A percentile compares a stretch with the other conserved stretches of the same genome.
Evolutionary conservation across 2,329 filamentous ascomycete genomes (phyloP).

Genomic region (Penicillium brasilianum): DNA sequence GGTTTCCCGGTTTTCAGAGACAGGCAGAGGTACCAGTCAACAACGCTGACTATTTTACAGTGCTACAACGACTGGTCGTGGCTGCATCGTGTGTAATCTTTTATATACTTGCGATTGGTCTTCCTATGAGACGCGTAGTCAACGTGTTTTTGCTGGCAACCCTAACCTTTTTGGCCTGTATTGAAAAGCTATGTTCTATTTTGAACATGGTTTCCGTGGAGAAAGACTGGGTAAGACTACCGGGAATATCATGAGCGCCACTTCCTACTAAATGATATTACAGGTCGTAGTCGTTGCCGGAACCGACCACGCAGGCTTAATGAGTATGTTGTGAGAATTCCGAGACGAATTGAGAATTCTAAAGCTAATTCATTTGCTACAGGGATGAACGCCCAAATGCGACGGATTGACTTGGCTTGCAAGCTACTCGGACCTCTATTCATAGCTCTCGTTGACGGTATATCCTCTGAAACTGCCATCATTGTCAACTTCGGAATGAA

Average conservation of each 20-base stretch:
- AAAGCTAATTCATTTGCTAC: neutral
- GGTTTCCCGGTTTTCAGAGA: neutral
- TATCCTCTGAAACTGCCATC: conserved; percentile 50
- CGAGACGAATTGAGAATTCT: neutral
- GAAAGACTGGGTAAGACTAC: conserved; percentile 64
- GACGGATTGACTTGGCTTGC: conserved; percentile 60
- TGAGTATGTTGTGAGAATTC: neutral
- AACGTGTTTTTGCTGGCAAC: conserved; percentile 33
- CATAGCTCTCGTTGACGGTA: conserved; percentile 52
- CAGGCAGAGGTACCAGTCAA: neutral
- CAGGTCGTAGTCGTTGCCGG: conserved; percentile 22
- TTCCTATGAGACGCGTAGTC: neutral
- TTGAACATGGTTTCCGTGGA: conserved; percentile 71
- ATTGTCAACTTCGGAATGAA: conserved; percentile 53
- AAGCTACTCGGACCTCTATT: conserved; percentile 59
- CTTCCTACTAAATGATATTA: neutral
- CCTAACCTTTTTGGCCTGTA: conserved; percentile 59
- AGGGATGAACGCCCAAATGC: conserved; percentile 46
- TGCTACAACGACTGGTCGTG: conserved; percentile 41
- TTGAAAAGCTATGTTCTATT: conserved; percentile 68
- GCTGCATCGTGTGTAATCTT: conserved; percentile 51
- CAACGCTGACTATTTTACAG: conserved; percentile 18
- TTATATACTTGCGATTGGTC: conserved; percentile 31
- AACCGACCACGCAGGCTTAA: conserved; percentile 5
- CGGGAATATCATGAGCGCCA: too few species aligned